Evolutionary conservation across 305 asterid species (phyloP).

Genomic region (Galium porrigens): DNA sequence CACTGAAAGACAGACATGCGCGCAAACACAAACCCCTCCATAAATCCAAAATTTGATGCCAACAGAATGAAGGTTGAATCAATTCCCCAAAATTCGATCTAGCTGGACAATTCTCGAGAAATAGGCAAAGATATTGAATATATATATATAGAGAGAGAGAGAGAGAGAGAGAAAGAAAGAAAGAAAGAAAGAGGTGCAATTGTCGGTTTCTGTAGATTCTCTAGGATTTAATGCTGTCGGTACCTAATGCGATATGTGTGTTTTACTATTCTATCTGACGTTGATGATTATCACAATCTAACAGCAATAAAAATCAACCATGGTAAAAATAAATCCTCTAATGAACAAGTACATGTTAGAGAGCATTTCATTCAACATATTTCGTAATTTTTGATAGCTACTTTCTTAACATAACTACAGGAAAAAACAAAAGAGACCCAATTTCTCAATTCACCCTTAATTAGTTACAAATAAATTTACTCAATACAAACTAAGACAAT

Average conservation of each 20-base stretch:
- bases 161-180: no score
- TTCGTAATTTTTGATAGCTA: neutral
- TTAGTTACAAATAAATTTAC: neutral
- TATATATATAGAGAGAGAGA: no score
- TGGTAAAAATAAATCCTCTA: no score
- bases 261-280: neutral
- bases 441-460: neutral
- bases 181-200: neutral
- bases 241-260: neutral
- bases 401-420: neutral
- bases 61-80: neutral
- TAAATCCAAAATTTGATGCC: neutral
- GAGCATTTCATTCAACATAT: neutral
- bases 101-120: no score
- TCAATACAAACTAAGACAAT: neutral
- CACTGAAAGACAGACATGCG: neutral
- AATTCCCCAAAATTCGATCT: neutral
- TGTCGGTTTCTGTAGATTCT: no score
- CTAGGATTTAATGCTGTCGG: neutral
- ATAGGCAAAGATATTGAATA: no score
- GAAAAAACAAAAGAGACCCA: neutral
- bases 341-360: neutral
- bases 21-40: neutral
- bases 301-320: neutral
- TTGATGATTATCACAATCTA: no score